phyloP scores from a whole-genome alignment of 2,329 filamentous ascomycete species.

The Apiospora aurea region DNA sequence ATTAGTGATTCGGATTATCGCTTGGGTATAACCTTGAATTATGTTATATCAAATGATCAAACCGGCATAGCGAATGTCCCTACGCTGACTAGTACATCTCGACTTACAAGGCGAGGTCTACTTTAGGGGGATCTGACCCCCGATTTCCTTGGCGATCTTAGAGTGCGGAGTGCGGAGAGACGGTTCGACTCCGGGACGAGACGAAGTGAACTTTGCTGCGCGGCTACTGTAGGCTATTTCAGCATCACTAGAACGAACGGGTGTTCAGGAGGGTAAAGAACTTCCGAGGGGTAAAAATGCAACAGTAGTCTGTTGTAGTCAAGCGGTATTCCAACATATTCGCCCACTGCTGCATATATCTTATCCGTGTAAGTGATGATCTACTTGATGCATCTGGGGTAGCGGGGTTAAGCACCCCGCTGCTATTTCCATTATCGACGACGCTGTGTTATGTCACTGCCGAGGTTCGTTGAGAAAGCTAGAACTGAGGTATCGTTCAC shows the following conservation, averaged over 20 bases:
- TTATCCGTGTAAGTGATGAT: neutral
- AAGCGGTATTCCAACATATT: neutral
- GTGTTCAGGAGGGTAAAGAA: neutral
- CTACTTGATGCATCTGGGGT: neutral
- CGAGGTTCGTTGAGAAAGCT: neutral
- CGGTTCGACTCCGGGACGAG: neutral
- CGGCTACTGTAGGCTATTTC: neutral
- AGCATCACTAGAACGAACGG: neutral
- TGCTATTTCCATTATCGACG: conserved; percentile 4
- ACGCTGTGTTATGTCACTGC: neutral
- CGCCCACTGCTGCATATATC: neutral
- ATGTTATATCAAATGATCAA: too few species aligned
- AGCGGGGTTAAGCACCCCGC: conserved; percentile 10
- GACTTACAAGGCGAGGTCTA: conserved; percentile 7
- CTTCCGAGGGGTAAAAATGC: neutral
- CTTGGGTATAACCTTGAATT: too few species aligned
- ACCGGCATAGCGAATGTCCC: too few species aligned
- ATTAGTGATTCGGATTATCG: neutral
- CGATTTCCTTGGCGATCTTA: neutral
- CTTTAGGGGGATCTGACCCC: neutral
- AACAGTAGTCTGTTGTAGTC: neutral
- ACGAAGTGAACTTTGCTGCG: neutral
- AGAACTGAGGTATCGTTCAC: neutral
- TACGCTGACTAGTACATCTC: neutral
- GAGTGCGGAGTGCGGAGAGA: neutral